Conservation (phyloP, 257 asterid species). For the Anisodus acutangulus region DNA sequence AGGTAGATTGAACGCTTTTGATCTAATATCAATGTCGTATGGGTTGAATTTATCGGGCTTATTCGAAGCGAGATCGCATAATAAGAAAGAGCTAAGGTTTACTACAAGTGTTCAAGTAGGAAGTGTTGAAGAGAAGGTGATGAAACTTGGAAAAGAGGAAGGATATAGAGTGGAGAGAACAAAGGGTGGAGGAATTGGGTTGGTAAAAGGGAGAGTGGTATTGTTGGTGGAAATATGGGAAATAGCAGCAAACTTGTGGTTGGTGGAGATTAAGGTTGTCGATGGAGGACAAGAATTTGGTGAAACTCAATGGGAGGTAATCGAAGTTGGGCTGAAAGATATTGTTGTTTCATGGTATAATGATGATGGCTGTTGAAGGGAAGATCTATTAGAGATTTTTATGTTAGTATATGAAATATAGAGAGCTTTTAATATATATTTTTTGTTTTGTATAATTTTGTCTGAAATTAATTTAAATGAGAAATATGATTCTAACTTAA, state of each 20-base stretch:
- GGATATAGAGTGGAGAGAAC: slow-evolving; percentile 60
- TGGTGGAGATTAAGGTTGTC: slow-evolving; percentile 70
- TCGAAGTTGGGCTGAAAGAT: slow-evolving; percentile 55
- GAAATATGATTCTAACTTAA: too few relatives aligned
- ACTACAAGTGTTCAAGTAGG: slow-evolving; percentile 47
- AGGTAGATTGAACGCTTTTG: slow-evolving; percentile 62
- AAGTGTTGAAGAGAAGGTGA: slow-evolving; percentile 66
- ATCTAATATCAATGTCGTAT: slow-evolving; percentile 72
- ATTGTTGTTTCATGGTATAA: slow-evolving; percentile 58
- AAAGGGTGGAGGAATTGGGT: slow-evolving; percentile 58
- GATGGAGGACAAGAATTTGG: slow-evolving; percentile 59
- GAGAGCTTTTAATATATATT: too few relatives aligned
- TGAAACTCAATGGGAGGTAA: slow-evolving; percentile 63
- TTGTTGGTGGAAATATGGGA: slow-evolving; percentile 62
- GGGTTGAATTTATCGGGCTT: slow-evolving; percentile 73
- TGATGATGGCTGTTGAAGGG: slow-evolving; percentile 39
- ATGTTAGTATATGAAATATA: too few relatives aligned
- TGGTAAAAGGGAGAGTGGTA: slow-evolving; percentile 59
- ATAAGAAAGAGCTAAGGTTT: slow-evolving; percentile 64
- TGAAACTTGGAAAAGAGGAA: slow-evolving; percentile 50
- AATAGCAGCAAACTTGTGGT: slow-evolving; percentile 54
- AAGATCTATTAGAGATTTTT: not conserved
- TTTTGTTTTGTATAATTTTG: too few relatives aligned
- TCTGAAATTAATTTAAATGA: too few relatives aligned
- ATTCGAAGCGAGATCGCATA: slow-evolving; percentile 48